A percentile compares a stretch with the other conserved stretches of the same genome.
Evolutionary conservation across 2,329 filamentous ascomycete genomes (phyloP).

Genomic region (Talaromyces sp.): DNA sequence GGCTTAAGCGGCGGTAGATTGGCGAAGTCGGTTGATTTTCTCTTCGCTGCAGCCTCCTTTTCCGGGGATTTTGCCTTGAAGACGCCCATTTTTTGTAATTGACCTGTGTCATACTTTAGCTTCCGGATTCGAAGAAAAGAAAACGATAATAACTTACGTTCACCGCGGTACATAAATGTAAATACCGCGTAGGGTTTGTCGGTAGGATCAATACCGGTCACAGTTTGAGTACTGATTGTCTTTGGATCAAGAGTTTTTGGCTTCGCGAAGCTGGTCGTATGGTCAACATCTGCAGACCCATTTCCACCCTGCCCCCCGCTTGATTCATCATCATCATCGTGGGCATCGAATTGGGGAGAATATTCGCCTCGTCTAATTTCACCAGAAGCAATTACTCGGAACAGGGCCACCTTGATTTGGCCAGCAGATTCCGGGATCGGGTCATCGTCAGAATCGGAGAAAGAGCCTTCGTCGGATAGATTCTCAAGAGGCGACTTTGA

Average conservation of each 20-base stretch:
- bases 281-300: conserved; percentile 70
- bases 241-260: conserved; percentile 94
- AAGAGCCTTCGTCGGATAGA: conserved; percentile 62
- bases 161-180: conserved; percentile 95
- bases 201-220: conserved; percentile 94
- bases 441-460: conserved; percentile 75
- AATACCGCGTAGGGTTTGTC: conserved; percentile 96
- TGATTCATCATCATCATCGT: conserved; percentile 81
- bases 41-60: conserved; percentile 54
- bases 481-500: conserved; percentile 68
- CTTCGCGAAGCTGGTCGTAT: conserved; percentile 96
- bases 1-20: conserved; percentile 78
- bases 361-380: conserved; percentile 98
- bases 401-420: conserved; percentile 97
- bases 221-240: conserved; percentile 96
- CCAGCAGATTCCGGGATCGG: conserved; percentile 85
- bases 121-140: background rate
- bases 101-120: conserved; percentile 50
- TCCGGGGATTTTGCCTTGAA: conserved; percentile 58
- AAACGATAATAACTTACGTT: conserved; percentile 58
- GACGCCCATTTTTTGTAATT: conserved; percentile 95
- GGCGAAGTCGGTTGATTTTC: conserved; percentile 81
- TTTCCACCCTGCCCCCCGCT: conserved; percentile 47
- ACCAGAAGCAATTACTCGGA: conserved; percentile 87
- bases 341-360: conserved; percentile 92